Conservation (phyloP, 352 stramenopile species). For the Blastocystis hominis region DNA sequence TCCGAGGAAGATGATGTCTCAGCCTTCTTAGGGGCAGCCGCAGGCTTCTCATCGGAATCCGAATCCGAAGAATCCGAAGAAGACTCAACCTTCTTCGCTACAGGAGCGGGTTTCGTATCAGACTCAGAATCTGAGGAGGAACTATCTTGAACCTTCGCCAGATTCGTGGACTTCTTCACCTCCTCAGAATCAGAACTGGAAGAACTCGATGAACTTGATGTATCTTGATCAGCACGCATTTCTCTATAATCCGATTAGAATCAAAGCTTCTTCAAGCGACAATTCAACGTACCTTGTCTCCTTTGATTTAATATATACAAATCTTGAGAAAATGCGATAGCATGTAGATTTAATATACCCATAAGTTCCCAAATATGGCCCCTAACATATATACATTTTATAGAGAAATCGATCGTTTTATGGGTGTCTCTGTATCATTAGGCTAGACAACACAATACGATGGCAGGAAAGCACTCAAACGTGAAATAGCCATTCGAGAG, state of each 20-base stretch:
- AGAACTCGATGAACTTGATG: conserved; percentile 10
- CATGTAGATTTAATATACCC: background rate
- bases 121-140: conserved; percentile 40
- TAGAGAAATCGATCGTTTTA: background rate
- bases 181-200: conserved; percentile 17
- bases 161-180: background rate
- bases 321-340: background rate
- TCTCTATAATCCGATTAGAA: background rate
- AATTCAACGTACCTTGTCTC: background rate
- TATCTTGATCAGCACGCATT: conserved; percentile 45
- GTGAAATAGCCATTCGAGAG: background rate
- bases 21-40: conserved; percentile 29
- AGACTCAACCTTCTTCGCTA: conserved; percentile 26
- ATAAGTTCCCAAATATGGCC: background rate
- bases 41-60: conserved; percentile 29
- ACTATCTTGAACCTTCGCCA: background rate
- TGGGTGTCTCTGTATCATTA: background rate
- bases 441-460: background rate
- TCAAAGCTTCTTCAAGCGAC: background rate
- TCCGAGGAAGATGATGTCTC: conserved; percentile 27
- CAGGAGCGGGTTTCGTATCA: background rate
- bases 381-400: background rate
- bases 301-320: background rate
- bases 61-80: conserved; percentile 17
- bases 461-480: background rate